These are phyloP conservation scores for Neoascochyta sp. DNA, from an alignment of 2,329 filamentous ascomycete species.

Conservation along the genomic window DNA sequence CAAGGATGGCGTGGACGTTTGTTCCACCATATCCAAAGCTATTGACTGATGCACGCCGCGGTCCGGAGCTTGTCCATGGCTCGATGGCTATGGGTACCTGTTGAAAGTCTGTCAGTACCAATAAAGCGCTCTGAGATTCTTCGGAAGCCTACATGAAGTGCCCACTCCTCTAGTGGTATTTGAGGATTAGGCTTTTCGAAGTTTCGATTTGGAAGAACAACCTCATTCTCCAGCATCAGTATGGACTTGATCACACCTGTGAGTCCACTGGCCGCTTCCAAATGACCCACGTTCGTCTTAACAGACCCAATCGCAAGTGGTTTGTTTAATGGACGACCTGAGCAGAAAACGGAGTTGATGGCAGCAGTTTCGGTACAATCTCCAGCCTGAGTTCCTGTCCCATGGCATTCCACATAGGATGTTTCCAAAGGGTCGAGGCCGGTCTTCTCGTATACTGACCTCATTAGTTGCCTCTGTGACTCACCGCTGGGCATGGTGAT, in stretches of 20 bases:
- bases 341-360: constrained; percentile 10
- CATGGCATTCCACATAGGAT: constrained; percentile 41
- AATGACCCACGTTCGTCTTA: constrained; percentile 33
- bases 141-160: constrained; percentile 40
- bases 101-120: constrained; percentile 21
- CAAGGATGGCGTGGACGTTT: no score
- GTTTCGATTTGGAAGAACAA: constrained; percentile 20
- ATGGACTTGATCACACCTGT: constrained; percentile 27
- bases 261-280: constrained; percentile 22
- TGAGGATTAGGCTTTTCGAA: constrained; percentile 13
- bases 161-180: no score
- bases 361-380: constrained; percentile 22
- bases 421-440: constrained; percentile 26
- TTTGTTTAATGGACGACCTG: neutral
- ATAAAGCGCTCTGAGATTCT: constrained; percentile 37
- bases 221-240: constrained; percentile 19
- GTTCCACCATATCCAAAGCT: constrained; percentile 24
- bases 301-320: constrained; percentile 21
- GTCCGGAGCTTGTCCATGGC: constrained; percentile 10
- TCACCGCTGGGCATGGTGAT: constrained; percentile 37
- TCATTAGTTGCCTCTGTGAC: constrained; percentile 34
- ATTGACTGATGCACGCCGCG: constrained; percentile 17
- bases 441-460: constrained; percentile 13
- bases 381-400: constrained; percentile 53
- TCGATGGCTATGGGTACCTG: constrained; percentile 12